These are phyloP conservation scores for Lyophyllum atratum DNA, from an alignment of 768 basidiomycete genomes.

Conservation along the genomic window DNA sequence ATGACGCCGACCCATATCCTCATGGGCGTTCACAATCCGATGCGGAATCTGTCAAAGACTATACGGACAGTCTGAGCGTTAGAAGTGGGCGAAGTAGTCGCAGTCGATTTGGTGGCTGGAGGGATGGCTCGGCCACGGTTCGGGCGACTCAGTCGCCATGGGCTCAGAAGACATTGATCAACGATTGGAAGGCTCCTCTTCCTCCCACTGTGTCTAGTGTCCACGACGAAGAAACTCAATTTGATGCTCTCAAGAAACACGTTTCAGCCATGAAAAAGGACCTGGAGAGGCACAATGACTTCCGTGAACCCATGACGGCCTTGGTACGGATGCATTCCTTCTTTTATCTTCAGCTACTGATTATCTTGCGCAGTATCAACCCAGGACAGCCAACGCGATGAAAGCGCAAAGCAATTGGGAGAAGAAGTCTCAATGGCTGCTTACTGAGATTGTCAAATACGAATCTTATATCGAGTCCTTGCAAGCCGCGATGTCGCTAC, in stretches of 20 bases:
- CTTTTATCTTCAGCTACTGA: constrained; percentile 10
- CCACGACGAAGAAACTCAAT: constrained; percentile 91
- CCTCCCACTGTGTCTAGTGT: constrained; percentile 81
- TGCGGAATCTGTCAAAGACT: constrained; percentile 50
- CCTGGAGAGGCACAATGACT: constrained; percentile 78
- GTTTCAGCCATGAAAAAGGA: constrained; percentile 75
- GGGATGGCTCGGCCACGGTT: constrained; percentile 65
- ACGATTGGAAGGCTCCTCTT: constrained; percentile 93
- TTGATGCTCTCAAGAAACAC: constrained; percentile 88
- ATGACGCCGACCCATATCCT: constrained; percentile 47
- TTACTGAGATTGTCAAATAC: constrained; percentile 94
- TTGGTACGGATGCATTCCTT: constrained; percentile 50
- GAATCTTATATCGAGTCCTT: constrained; percentile 93
- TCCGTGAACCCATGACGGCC: constrained; percentile 79
- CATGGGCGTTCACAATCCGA: constrained; percentile 61
- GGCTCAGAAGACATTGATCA: constrained; percentile 75
- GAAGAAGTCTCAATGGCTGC: constrained; percentile 84
- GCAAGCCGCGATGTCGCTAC: constrained; percentile 76
- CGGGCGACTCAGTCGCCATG: constrained; percentile 72
- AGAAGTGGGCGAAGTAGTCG: constrained; percentile 74
- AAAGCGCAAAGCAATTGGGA: constrained; percentile 93
- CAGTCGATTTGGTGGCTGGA: constrained; percentile 70
- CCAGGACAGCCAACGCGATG: constrained; percentile 68
- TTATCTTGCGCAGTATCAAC: constrained; percentile 63
- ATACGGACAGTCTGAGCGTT: constrained; percentile 68